phyloP scores from a whole-genome alignment of 306 rosid genomes.

The Betula pendula region DNA sequence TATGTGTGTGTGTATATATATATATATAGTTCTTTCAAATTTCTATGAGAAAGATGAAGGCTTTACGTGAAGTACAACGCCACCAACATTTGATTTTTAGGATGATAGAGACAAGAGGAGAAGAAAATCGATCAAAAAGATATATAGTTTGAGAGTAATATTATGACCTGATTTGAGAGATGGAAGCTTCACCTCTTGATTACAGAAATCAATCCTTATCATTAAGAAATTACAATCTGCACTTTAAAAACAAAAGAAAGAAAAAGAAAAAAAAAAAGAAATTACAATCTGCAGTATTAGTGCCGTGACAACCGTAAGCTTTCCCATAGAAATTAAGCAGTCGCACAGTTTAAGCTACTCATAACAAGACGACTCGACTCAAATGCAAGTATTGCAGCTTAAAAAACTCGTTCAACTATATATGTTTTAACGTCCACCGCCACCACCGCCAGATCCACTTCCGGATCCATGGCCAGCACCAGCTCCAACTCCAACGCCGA shows the following conservation, averaged over 20 bases:
- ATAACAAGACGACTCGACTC: not conserved
- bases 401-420: not conserved
- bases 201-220: not conserved
- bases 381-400: not conserved
- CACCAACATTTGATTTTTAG: too few relatives aligned
- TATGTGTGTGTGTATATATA: too few relatives aligned
- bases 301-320: not conserved
- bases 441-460: slow-evolving; percentile 37
- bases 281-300: not conserved
- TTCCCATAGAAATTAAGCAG: not conserved
- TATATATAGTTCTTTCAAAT: too few relatives aligned
- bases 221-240: not conserved
- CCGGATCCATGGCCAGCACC: slow-evolving; percentile 33
- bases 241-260: too few relatives aligned
- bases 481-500: slow-evolving; percentile 38
- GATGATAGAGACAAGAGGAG: too few relatives aligned
- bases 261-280: too few relatives aligned
- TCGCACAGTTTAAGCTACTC: not conserved
- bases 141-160: too few relatives aligned
- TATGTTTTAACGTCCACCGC: slow-evolving; percentile 32
- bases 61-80: too few relatives aligned
- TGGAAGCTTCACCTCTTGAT: not conserved
- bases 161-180: not conserved
- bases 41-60: too few relatives aligned
- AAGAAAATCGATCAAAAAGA: too few relatives aligned